phyloP scores from a whole-genome alignment of 2,329 filamentous ascomycete species.

The Monilinia fructicola region DNA sequence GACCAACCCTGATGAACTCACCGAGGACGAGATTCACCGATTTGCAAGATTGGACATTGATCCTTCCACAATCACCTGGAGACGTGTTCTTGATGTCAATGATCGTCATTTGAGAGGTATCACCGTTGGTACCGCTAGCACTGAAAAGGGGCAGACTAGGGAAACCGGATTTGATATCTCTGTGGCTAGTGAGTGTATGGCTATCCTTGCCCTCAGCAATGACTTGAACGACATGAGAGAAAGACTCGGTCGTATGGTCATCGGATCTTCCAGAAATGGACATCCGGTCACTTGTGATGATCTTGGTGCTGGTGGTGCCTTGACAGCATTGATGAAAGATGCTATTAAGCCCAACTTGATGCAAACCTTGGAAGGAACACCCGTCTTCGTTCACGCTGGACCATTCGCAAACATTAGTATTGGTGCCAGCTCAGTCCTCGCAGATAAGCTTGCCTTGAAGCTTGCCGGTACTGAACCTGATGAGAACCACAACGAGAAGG shows the following conservation, averaged over 20 bases:
- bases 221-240: slow-evolving; percentile 86
- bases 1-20: slow-evolving; percentile 88
- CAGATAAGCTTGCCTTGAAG: slow-evolving; percentile 94
- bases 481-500: slow-evolving; percentile 78
- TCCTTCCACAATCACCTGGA: slow-evolving; percentile 95
- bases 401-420: slow-evolving; percentile 99
- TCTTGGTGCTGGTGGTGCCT: slow-evolving; percentile 84
- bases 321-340: slow-evolving; percentile 95
- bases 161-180: slow-evolving; percentile 97
- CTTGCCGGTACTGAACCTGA: slow-evolving; percentile 91
- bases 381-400: slow-evolving; percentile 95
- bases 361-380: slow-evolving; percentile 96
- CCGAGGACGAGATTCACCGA: slow-evolving; percentile 78
- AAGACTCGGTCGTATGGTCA: slow-evolving; percentile 91
- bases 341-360: slow-evolving; percentile 99
- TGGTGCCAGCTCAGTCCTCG: slow-evolving; percentile 90
- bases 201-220: slow-evolving; percentile 91
- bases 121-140: slow-evolving; percentile 82
- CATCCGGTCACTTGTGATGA: slow-evolving; percentile 96
- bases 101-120: slow-evolving; percentile 89
- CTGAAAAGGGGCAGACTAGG: slow-evolving; percentile 84
- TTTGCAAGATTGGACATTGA: slow-evolving; percentile 97
- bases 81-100: slow-evolving; percentile 93
- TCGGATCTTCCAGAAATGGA: slow-evolving; percentile 79
- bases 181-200: slow-evolving; percentile 97